Base-by-base conservation (phyloP, 2,329 filamentous ascomycete genomes). In the Tolypocladium pustulatum region DNA sequence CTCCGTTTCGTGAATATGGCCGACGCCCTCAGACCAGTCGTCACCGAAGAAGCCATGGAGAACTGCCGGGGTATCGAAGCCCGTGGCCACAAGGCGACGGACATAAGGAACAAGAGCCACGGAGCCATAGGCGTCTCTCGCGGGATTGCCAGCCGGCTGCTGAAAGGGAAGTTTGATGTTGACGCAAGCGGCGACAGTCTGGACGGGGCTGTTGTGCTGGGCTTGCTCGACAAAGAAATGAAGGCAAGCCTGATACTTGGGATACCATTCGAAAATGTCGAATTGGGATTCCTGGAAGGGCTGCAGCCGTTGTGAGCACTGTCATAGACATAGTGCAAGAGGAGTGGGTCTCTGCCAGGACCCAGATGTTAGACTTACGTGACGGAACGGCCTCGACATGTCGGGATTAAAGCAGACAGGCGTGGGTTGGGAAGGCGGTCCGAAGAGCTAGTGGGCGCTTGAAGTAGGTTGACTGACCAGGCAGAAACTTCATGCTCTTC, bases 21-120 rank as follows among this genome's bases (percentile, higher is more conserved):
- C 89, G 55, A 97, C 81, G 2, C 94, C 94, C 25, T 82, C 78
- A 38, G 78, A 73, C 90, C 92, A 99, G 69, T 96, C 88, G 63
- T 97, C 90, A n/a, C 94, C 94, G 66, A 97, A 99, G 76, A 97
- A 96, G 13, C 91, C 91, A 69, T 96, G 90, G 61, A 99, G 77
- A n/a, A 97, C 87, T 0, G 86, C 86, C 0, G 89, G 86, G 46
- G 86, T 86, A 71, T 97, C 94, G 76, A 96, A 94, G 2, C 92
- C 93, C 0, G 93, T 97, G 20, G 90, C 90, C 54, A 97, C 86
- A 2, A 97, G 81, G 20, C 94, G 89, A 38, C 93, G 87, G 62
- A 97, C 87, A 71, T 96, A 99, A 0, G 94, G 93, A 4, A 94
- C 82, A 13, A 97, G 78, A 27, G 56, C 53, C 20, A 60, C 59